Base-by-base conservation (phyloP, 352 stramenopile species). In the Thraustotheca clavata region DNA sequence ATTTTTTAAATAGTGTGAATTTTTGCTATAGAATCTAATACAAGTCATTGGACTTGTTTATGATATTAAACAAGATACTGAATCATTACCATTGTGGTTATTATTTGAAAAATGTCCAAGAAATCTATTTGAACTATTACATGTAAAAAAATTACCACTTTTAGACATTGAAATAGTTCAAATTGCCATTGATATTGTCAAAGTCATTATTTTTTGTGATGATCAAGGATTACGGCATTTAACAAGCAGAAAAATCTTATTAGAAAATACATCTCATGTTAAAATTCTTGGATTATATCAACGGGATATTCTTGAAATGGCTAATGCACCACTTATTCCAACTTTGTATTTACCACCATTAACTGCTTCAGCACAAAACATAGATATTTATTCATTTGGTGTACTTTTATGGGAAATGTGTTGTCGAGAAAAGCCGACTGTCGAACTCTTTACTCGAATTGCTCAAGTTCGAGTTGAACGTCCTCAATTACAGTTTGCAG, bases 401-500 rank as follows among this genome's bases (percentile, higher is more conserved):
- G 69, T 89, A 27, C 69, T 91, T 31, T 59, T 89, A 0, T 71
- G 88, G 18, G 82, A 91, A 67, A 86, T 91, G 77, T 86, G 77
- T 34, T 71, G 71, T 5, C 29, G 63, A 8, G 71, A 81, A 20
- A 80, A 83, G 6, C 82, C 82, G n/a, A 84, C 62, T 9, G 63
- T 54, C 26, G 82, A 89, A 39, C 47, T 82, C 1, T 75, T 77
- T 50, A 87, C 88, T 39, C 69, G 69, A 3, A 69, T 83, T 14
- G 78, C 76, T 6, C 67, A 71, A 11, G 71, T 71, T 29, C 32
- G 33, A 14, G 27, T 65, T 8, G 8, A 4, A 18, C 57, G 46
- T 6, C 57, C 57, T 7, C 36, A 29, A 7, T 24, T 29, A 4
- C 40, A 65, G 1, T 29, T 50, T 12, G 43, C 46, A 14, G 57